Percentiles rank a stretch among this genome's conserved stretches.
These are phyloP conservation scores for Aristolochia fimbriata DNA, from an alignment of 164 flowering plant species.

Conservation along the genomic window DNA sequence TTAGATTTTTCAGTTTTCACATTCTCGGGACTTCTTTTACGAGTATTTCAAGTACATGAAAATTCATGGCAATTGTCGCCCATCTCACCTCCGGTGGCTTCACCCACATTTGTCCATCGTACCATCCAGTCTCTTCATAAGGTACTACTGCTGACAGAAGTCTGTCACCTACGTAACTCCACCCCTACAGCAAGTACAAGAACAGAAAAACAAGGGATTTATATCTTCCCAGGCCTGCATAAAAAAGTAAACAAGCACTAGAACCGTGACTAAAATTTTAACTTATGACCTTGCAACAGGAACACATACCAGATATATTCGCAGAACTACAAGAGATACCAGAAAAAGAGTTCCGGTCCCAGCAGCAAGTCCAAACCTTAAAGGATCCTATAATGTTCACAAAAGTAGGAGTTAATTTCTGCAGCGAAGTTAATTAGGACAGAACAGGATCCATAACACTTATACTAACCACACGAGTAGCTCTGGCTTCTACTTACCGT, in stretches of 20 bases:
- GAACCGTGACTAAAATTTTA: no score
- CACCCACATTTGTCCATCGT: slow-evolving; percentile 99
- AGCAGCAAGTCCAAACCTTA: slow-evolving; percentile 73
- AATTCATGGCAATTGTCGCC: no score
- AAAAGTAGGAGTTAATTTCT: neutral
- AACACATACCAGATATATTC: slow-evolving; percentile 75
- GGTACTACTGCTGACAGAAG: slow-evolving; percentile 92
- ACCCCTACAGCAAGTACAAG: slow-evolving; percentile 42
- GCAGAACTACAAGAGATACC: slow-evolving; percentile 66
- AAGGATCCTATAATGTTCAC: slow-evolving; percentile 64
- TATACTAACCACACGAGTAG: neutral
- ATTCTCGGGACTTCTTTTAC: no score
- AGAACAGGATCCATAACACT: neutral
- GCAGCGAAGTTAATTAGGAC: neutral
- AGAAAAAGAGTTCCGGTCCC: slow-evolving; percentile 91
- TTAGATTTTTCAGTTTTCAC: no score
- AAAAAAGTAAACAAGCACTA: no score
- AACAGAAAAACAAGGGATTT: neutral
- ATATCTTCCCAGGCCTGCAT: no score
- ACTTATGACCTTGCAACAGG: slow-evolving; percentile 50
- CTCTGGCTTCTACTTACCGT: slow-evolving; percentile 35
- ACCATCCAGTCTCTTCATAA: slow-evolving; percentile 96
- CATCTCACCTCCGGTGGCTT: slow-evolving; percentile 89
- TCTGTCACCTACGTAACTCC: slow-evolving; percentile 97
- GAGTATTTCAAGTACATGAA: no score